These are phyloP conservation scores for Cephalotrichum gorgonifer DNA, from an alignment of 2,329 filamentous ascomycete genomes.

Conservation along the genomic window DNA sequence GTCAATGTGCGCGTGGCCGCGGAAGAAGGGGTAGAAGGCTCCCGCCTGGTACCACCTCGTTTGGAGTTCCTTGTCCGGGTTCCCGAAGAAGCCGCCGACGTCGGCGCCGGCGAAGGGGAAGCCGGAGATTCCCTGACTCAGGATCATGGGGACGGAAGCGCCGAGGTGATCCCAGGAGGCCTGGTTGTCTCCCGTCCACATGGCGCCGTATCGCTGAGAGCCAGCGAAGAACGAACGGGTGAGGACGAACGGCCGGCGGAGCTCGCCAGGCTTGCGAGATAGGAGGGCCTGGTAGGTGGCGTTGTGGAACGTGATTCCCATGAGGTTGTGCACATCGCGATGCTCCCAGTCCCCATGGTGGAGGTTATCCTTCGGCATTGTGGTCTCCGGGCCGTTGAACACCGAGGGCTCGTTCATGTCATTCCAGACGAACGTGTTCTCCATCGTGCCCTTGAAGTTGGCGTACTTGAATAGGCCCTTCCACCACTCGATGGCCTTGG, in stretches of 20 bases:
- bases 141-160: slow-evolving; percentile 84
- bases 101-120: slow-evolving; percentile 93
- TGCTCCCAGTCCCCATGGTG: slow-evolving; percentile 92
- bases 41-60: slow-evolving; percentile 95
- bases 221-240: slow-evolving; percentile 90
- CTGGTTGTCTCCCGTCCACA: slow-evolving; percentile 99
- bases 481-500: slow-evolving; percentile 89
- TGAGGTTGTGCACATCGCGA: slow-evolving; percentile 89
- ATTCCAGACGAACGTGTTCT: slow-evolving; percentile 95
- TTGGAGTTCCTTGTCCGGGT: slow-evolving; percentile 84
- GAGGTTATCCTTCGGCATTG: slow-evolving; percentile 97
- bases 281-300: slow-evolving; percentile 81
- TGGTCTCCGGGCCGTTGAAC: slow-evolving; percentile 96
- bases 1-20: slow-evolving; percentile 93
- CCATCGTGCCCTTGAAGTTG: slow-evolving; percentile 72
- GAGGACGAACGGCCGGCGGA: slow-evolving; percentile 79
- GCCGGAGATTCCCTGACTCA: slow-evolving; percentile 85
- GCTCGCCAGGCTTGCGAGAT: slow-evolving; percentile 75
- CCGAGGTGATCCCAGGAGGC: slow-evolving; percentile 85
- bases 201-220: slow-evolving; percentile 79
- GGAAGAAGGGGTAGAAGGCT: slow-evolving; percentile 97
- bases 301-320: slow-evolving; percentile 91
- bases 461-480: slow-evolving; percentile 77
- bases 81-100: slow-evolving; percentile 96
- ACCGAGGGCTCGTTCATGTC: slow-evolving; percentile 99